Evolutionary conservation across 139 green algal species (phyloP).

Genomic region (Yamagishiella unicocca): DNA sequence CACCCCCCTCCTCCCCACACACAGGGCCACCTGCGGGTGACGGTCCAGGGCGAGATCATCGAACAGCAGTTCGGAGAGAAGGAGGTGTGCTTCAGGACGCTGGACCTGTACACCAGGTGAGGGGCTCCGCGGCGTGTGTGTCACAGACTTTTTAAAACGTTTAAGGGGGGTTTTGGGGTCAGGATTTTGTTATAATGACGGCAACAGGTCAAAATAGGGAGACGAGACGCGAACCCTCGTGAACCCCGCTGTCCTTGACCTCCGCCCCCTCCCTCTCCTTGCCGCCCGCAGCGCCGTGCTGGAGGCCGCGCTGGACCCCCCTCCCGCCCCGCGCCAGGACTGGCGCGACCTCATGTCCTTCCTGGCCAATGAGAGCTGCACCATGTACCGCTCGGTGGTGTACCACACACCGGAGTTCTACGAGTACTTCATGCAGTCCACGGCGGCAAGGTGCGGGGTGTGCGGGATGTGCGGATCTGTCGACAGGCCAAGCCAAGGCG

Average conservation of each 20-base stretch:
- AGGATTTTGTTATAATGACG: too few relatives aligned
- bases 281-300: conserved; percentile 73
- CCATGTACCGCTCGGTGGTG: conserved; percentile 76
- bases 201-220: too few relatives aligned
- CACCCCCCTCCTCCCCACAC: background rate
- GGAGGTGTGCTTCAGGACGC: conserved; percentile 74
- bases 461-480: too few relatives aligned
- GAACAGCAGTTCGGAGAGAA: conserved; percentile 94
- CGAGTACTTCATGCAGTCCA: conserved; percentile 92
- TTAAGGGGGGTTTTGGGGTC: too few relatives aligned
- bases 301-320: conserved; percentile 68
- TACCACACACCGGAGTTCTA: conserved; percentile 88
- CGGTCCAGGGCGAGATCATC: conserved; percentile 92
- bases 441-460: conserved; percentile 84
- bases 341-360: conserved; percentile 89
- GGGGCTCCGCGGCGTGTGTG: too few relatives aligned
- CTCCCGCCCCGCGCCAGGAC: conserved; percentile 50
- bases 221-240: too few relatives aligned
- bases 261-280: background rate
- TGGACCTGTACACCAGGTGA: conserved; percentile 90
- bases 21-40: conserved; percentile 90
- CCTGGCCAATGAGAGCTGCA: conserved; percentile 71
- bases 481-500: too few relatives aligned
- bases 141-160: too few relatives aligned
- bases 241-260: background rate